These are phyloP conservation scores for Zopfochytrium polystomum DNA, from an alignment of 371 early-diverging fungal genomes.

Conservation along the genomic window DNA sequence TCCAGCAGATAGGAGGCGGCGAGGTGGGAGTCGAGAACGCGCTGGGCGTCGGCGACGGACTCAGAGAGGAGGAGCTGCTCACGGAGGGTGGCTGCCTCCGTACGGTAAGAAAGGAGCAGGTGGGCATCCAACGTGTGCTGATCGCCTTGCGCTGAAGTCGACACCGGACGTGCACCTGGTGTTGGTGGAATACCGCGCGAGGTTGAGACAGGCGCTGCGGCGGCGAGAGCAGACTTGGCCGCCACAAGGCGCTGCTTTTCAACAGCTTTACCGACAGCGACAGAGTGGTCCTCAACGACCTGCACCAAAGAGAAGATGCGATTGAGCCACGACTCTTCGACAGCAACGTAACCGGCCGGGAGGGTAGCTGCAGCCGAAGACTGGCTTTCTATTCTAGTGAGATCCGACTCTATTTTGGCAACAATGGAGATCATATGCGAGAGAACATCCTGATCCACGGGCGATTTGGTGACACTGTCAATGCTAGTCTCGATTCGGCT, in stretches of 20 bases:
- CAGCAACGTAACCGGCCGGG: no score
- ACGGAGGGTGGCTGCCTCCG: slow-evolving; percentile 5
- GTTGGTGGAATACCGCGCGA: not conserved
- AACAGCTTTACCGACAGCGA: not conserved
- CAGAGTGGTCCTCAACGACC: not conserved
- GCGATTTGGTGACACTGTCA: no score
- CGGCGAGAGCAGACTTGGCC: no score
- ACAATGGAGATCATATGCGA: no score
- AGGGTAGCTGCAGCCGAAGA: no score
- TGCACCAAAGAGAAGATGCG: no score
- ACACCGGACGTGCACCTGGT: not conserved
- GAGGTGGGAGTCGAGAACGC: slow-evolving; percentile 3
- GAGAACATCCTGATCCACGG: no score
- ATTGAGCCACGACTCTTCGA: no score
- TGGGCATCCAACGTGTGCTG: slow-evolving; percentile 7
- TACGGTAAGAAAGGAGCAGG: not conserved
- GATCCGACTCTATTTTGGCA: no score
- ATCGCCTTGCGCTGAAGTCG: not conserved
- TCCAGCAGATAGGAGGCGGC: slow-evolving; percentile 1
- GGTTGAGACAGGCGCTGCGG: not conserved
- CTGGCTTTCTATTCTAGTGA: no score
- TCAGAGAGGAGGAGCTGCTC: not conserved
- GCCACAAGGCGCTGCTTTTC: not conserved
- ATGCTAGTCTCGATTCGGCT: no score
- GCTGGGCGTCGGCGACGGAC: not conserved